Evolutionary conservation across 1,139 yeast genomes (phyloP).

Genomic region (Yamadazyma atmosphaerica): DNA sequence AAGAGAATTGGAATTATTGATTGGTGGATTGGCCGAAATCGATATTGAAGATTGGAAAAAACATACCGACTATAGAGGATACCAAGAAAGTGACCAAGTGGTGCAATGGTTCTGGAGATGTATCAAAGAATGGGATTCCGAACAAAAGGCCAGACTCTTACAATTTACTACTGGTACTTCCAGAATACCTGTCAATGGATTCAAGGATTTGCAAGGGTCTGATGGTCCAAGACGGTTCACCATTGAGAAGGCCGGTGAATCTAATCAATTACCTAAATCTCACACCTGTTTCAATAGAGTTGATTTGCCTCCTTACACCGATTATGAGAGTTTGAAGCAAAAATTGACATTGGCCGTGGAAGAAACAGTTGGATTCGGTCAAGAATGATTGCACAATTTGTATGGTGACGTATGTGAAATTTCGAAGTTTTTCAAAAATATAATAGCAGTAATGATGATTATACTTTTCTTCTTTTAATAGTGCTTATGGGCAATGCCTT

Average conservation of each 20-base stretch:
- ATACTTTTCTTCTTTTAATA: not conserved
- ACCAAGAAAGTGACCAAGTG: slow-evolving; percentile 93
- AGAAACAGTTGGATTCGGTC: slow-evolving; percentile 95
- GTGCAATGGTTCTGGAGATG: slow-evolving; percentile 99
- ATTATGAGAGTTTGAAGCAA: slow-evolving; percentile 73
- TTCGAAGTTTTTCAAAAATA: too few relatives aligned
- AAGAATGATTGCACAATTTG: slow-evolving; percentile 70
- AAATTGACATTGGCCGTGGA: slow-evolving; percentile 87
- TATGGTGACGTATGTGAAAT: too few relatives aligned
- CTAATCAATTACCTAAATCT: slow-evolving; percentile 90
- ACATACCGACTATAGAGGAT: slow-evolving; percentile 97
- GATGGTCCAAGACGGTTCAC: slow-evolving; percentile 99
- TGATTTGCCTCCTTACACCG: slow-evolving; percentile 81
- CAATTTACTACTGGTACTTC: slow-evolving; percentile 99
- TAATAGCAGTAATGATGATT: not conserved
- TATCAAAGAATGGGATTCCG: slow-evolving; percentile 91
- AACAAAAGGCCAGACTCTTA: slow-evolving; percentile 90
- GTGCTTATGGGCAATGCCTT: too few relatives aligned
- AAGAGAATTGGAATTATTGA: slow-evolving; percentile 90
- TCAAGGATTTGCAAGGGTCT: slow-evolving; percentile 96
- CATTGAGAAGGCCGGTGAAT: slow-evolving; percentile 95
- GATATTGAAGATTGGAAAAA: slow-evolving; percentile 99
- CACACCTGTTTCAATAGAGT: slow-evolving; percentile 96
- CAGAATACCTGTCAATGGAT: slow-evolving; percentile 97
- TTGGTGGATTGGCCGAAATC: slow-evolving; percentile 97